These are phyloP conservation scores for Monosporascus cannonballus DNA, from an alignment of 2,329 filamentous ascomycete genomes.

Conservation along the genomic window DNA sequence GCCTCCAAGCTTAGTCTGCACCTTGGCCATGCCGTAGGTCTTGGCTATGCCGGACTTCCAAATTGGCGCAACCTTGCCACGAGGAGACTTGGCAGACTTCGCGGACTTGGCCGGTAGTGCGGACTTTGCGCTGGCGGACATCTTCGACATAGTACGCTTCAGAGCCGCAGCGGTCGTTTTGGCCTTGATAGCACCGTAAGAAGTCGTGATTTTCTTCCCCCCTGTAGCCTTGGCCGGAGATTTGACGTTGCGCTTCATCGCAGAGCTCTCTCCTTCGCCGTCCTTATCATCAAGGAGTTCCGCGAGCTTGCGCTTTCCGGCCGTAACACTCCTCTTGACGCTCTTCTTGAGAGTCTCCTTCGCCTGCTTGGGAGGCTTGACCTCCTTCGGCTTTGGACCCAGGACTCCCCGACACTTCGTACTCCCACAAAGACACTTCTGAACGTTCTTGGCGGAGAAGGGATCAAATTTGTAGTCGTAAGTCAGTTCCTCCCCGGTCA, in stretches of 20 bases:
- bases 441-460: slow-evolving; percentile 63
- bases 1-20: slow-evolving; percentile 12
- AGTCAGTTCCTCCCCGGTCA: slow-evolving; percentile 91
- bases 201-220: slow-evolving; percentile 21
- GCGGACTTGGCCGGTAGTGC: slow-evolving; percentile 18
- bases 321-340: slow-evolving; percentile 32
- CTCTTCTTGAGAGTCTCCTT: slow-evolving; percentile 28
- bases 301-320: slow-evolving; percentile 51
- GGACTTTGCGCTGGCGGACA: slow-evolving; percentile 31
- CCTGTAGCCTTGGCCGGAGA: slow-evolving; percentile 24
- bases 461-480: slow-evolving; percentile 81
- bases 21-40: slow-evolving; percentile 23
- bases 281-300: slow-evolving; percentile 40
- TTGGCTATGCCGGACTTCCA: slow-evolving; percentile 22
- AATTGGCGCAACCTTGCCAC: slow-evolving; percentile 16
- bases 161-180: slow-evolving; percentile 29
- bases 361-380: slow-evolving; percentile 36
- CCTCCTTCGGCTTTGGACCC: slow-evolving; percentile 54
- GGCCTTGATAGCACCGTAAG: slow-evolving; percentile 26
- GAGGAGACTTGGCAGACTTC: slow-evolving; percentile 7
- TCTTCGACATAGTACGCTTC: slow-evolving; percentile 34
- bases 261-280: slow-evolving; percentile 17
- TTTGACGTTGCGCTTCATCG: slow-evolving; percentile 44
- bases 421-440: slow-evolving; percentile 59
- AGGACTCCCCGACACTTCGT: slow-evolving; percentile 59